Evolutionary conservation across 176 grass and related monocot genomes (phyloP), one percentile per base, ranked within the genome.

Genomic region (Phoenix dactylifera): DNA sequence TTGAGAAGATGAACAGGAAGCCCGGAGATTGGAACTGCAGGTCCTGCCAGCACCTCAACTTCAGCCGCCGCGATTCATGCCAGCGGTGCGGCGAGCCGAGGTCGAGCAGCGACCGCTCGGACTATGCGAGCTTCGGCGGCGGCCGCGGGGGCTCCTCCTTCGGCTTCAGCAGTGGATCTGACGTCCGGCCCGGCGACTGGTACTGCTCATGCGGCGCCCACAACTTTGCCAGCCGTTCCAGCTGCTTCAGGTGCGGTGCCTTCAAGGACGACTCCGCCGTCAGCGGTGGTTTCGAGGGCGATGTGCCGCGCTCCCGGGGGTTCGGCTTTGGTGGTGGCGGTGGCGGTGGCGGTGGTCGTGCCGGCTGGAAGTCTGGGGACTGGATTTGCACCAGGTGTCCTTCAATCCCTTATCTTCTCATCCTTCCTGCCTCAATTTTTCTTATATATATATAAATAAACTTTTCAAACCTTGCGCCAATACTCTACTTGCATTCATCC

Each of bases 181-280:
- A 67, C 24, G 64, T 67, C 50, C 64, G 64, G 2, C 64, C 64
- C 4, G 65, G 65, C 17, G 65, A 67, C 65, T 67, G 65, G 65
- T 67, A 55, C 65, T 67, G 65, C 65, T 22, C 65, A 3, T 67
- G 65, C 65, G 65, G 65, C 15, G 49, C 48, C 25, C 65, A 67
- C 51, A 67, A 67, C 65, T 67, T 67, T 51, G 65, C 65, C 25
- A 67, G 65, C 65, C 64, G 64, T 16, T 67, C 64, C 19, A 67
- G 51, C 51, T 67, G 65, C 51, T 67, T 67, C 65, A 55, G 20
- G 26, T 67, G 65, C 65, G 51, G 25, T 10, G 65, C 25, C 1
- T n/a, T 55, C 48, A 55, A 67, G 65, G 65, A 67, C 2, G 65
- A 67, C 24, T 7, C 65, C 26, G 51, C 51, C 16, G 24, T 51